Conservation (phyloP, 1,139 yeast genomes). For the Kodamaea sp. region DNA sequence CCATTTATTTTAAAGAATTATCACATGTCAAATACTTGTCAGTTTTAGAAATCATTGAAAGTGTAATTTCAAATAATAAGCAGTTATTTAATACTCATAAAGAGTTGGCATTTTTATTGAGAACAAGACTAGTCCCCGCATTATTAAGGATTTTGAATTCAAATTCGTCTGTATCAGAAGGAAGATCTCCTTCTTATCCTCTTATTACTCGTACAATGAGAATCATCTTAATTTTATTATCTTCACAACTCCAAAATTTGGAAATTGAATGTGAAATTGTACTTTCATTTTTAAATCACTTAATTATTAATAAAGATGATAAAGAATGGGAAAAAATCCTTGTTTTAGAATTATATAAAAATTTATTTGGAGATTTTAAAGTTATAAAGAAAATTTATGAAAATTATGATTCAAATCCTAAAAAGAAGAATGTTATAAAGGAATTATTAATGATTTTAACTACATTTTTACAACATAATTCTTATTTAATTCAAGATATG, state of each 20-base stretch:
- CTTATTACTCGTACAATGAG: conserved; percentile 72
- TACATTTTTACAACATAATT: conserved; percentile 23
- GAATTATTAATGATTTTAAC: conserved; percentile 53
- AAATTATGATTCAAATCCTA: conserved; percentile 58
- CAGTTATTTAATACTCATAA: conserved; percentile 51
- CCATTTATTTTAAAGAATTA: conserved; percentile 43
- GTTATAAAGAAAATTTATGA: conserved; percentile 51
- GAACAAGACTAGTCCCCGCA: conserved; percentile 71
- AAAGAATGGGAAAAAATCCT: conserved; percentile 65
- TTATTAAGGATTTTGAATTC: conserved; percentile 62
- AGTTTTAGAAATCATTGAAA: conserved; percentile 78
- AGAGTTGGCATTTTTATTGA: conserved; percentile 62
- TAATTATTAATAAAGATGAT: conserved; percentile 34
- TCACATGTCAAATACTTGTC: conserved; percentile 59
- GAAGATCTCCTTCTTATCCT: conserved; percentile 50
- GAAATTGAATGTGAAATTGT: conserved; percentile 80
- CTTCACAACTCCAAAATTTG: conserved; percentile 56
- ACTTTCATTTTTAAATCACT: conserved; percentile 67
- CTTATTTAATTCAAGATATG: conserved; percentile 33
- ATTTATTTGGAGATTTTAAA: conserved; percentile 54
- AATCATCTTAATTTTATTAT: conserved; percentile 57
- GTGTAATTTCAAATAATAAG: conserved; percentile 54
- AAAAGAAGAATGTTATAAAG: conserved; percentile 56
- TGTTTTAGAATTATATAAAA: conserved; percentile 67
- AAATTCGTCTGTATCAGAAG: conserved; percentile 24